Conservation (phyloP, 306 rosid species). For the Calophaca sinica region DNA sequence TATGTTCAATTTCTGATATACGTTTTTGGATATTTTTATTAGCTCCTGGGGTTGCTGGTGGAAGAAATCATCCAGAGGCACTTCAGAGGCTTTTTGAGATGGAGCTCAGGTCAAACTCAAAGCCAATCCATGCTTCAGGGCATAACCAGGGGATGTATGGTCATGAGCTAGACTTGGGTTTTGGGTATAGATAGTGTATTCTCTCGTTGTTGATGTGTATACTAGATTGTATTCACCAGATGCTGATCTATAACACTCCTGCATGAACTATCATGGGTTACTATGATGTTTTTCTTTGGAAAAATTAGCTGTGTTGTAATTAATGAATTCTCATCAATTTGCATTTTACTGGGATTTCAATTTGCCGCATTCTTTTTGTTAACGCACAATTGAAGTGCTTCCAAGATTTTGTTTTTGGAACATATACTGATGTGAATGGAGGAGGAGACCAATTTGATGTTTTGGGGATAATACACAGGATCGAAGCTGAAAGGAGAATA, state of each 20-base stretch:
- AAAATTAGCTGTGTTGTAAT: constrained; percentile 49
- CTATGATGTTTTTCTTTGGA: constrained; percentile 42
- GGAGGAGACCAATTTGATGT: constrained; percentile 3
- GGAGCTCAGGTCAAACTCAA: constrained; percentile 72
- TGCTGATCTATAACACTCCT: constrained; percentile 46
- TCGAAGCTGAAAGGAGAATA: constrained; percentile 7
- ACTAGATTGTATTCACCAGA: constrained; percentile 47
- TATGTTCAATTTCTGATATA: no score
- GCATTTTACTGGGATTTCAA: constrained; percentile 32
- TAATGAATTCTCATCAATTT: constrained; percentile 50
- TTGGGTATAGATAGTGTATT: constrained; percentile 69
- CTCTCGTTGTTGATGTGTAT: constrained; percentile 36
- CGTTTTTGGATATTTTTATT: constrained; percentile 12
- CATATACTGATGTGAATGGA: background rate
- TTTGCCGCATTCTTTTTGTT: constrained; percentile 8
- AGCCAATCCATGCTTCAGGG: constrained; percentile 50
- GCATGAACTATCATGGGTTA: constrained; percentile 47
- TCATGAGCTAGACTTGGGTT: constrained; percentile 85
- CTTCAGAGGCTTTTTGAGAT: constrained; percentile 85
- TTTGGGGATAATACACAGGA: background rate
- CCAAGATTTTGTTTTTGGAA: no score
- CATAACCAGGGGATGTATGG: constrained; percentile 56
- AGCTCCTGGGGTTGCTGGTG: constrained; percentile 65
- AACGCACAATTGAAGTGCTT: background rate
- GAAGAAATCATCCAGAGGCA: constrained; percentile 83